Evolutionary conservation across 371 early-diverging fungal genomes (phyloP), one percentile per base, ranked within the genome.

Genomic region (Mortierella sp.): DNA sequence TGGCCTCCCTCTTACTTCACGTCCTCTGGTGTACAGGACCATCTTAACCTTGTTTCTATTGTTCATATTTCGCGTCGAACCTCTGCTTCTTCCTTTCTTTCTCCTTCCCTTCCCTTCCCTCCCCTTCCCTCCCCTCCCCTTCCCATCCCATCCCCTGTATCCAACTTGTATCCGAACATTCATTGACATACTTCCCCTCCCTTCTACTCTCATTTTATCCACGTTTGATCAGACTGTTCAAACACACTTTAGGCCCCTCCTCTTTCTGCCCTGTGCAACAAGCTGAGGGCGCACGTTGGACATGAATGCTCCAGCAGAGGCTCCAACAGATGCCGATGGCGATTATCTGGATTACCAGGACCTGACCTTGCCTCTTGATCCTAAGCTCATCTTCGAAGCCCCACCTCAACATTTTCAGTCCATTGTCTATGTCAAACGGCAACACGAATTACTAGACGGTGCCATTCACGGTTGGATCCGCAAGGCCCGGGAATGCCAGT

Each of bases 301-400:
- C 47, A 63, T 69, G 63, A 54, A 23, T 58, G 59, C 57, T 48
- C 30, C 57, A 30, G 54, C 59, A 26, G 50, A 48, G 18, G 26
- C 63, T 14, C 39, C 41, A 41, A 8, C 58, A 7, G 58, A 54
- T 38, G 39, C 23, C 43, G 46, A 62, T 19, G 52, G 66, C 23
- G 76, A 76, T 18, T 65, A 50, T 55, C 56, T 61, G 34, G 76
- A 76, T 48, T 69, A 69, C n/a, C 61, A 62, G 55, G 76, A 76
- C 34, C 30, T 76, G 55, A 76, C 70, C 13, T 42, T 76, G 0
- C 76, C 76, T 27, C 55, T 76, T n/a, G 76, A 69, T 27, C 60
- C 76, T 5, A 52, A 58, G 39, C 45, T 76, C 30, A 76, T 76
- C 63, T 76, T 76, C 58, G 76, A 76, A n/a, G 76, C 76, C 0